Percentiles rank a stretch among this genome's conserved stretches.
Evolutionary conservation across 306 rosid species (phyloP).

Genomic region (Canavalia gladiata): DNA sequence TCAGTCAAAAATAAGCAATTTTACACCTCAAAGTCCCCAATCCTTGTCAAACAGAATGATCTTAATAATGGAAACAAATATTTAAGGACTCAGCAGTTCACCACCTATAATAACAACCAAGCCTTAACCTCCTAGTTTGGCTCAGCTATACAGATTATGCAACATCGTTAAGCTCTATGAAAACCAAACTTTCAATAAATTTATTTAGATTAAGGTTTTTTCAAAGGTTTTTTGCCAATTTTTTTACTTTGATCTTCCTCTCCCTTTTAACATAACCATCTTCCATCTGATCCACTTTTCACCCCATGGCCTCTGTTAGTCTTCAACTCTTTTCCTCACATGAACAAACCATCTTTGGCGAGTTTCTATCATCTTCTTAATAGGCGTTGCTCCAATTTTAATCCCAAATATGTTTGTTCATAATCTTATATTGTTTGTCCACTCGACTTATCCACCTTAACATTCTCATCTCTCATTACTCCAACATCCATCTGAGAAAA

Average conservation of each 20-base stretch:
- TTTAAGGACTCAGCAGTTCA: neutral
- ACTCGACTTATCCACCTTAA: neutral
- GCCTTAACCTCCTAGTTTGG: neutral
- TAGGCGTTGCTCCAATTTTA: neutral
- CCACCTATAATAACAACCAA: neutral
- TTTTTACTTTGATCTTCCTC: constrained; percentile 11
- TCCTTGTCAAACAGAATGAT: neutral
- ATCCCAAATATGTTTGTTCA: neutral
- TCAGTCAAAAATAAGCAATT: neutral
- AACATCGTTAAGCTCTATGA: neutral
- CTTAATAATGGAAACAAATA: neutral
- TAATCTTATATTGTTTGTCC: neutral
- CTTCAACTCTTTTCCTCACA: neutral
- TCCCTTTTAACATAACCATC: neutral
- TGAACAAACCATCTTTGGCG: neutral
- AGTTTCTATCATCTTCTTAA: constrained; percentile 6
- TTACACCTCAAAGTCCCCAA: neutral
- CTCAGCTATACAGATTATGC: neutral
- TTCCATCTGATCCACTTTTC: constrained; percentile 4
- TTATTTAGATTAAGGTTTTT: neutral
- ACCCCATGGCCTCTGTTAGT: neutral
- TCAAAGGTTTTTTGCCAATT: neutral
- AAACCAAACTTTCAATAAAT: constrained; percentile 36
- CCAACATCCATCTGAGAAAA: neutral
- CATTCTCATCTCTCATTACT: constrained; percentile 4